A percentile compares a stretch with the other conserved stretches of the same genome.
These are phyloP conservation scores for Globisporangium spiculum DNA, from an alignment of 352 stramenopile genomes.

Conservation along the genomic window DNA sequence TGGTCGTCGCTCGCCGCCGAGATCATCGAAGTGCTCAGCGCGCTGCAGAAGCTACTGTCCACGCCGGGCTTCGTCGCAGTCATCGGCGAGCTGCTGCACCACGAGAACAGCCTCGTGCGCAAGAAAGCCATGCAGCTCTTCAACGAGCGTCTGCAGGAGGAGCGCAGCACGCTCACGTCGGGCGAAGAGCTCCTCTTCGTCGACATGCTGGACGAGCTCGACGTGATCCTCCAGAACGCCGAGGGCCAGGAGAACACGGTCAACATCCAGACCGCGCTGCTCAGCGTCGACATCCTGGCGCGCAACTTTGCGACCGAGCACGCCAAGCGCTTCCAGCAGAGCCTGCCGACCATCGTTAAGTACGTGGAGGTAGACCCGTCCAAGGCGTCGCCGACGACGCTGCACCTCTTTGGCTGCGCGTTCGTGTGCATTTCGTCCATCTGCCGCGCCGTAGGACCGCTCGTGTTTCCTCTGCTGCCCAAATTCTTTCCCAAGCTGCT, in stretches of 20 bases:
- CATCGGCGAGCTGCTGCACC: constrained; percentile 79
- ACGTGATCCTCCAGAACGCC: constrained; percentile 61
- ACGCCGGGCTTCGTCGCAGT: constrained; percentile 84
- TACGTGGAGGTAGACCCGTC: constrained; percentile 60
- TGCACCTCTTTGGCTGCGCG: constrained; percentile 78
- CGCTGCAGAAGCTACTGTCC: constrained; percentile 80
- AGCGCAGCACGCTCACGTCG: constrained; percentile 50
- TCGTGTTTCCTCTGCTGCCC: constrained; percentile 78
- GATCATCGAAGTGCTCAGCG: constrained; percentile 73
- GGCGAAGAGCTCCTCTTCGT: constrained; percentile 83
- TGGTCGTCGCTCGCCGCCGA: constrained; percentile 50
- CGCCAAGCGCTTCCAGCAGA: constrained; percentile 68
- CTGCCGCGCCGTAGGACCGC: constrained; percentile 55
- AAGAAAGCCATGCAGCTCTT: constrained; percentile 89
- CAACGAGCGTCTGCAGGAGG: constrained; percentile 78
- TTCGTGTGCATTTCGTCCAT: constrained; percentile 84
- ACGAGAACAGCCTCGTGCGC: constrained; percentile 84
- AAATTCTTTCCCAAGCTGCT: constrained; percentile 84
- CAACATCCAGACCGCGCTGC: constrained; percentile 80
- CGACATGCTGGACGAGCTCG: constrained; percentile 85
- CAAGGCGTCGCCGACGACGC: constrained; percentile 41
- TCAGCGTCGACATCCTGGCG: constrained; percentile 82
- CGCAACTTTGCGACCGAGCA: constrained; percentile 76
- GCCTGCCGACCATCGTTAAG: constrained; percentile 73
- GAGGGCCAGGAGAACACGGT: constrained; percentile 63